phyloP scores from a whole-genome alignment of 179 eudicot genomes.

The Spergularia azorica region DNA sequence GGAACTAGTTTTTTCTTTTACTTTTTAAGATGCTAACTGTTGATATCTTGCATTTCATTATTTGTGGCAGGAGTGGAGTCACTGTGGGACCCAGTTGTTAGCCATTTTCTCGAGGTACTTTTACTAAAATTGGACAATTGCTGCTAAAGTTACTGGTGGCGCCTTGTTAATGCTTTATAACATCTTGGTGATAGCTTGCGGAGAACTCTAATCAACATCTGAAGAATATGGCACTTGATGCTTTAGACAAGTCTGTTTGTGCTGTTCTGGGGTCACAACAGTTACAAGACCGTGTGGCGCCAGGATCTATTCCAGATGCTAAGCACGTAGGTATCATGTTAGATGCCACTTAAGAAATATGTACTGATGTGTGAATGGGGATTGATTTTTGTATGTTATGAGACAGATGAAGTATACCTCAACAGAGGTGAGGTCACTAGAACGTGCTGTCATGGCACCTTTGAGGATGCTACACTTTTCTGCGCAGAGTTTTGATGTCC shows the following conservation, averaged over 20 bases:
- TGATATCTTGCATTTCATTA: neutral
- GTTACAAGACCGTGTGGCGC: constrained; percentile 55
- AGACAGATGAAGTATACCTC: constrained; percentile 44
- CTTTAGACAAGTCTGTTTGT: constrained; percentile 88
- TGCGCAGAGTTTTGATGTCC: constrained; percentile 72
- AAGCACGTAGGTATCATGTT: constrained; percentile 40
- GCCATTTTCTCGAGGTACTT: constrained; percentile 90
- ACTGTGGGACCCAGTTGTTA: constrained; percentile 82
- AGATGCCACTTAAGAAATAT: neutral
- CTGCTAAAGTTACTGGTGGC: constrained; percentile 13
- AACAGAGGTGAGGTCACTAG: constrained; percentile 64
- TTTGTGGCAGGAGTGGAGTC: constrained; percentile 83
- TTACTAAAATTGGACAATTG: constrained; percentile 1
- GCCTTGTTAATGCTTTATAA: constrained; percentile 10
- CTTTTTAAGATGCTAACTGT: constrained; percentile 6
- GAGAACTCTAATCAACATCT: constrained; percentile 69
- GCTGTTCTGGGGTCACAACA: constrained; percentile 89
- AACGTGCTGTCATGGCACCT: constrained; percentile 85
- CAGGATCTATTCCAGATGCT: constrained; percentile 42
- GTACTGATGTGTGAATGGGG: constrained; percentile 6
- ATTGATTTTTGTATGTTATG: constrained; percentile 13
- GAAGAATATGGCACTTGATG: constrained; percentile 81
- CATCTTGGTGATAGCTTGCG: constrained; percentile 67
- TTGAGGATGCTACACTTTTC: constrained; percentile 72
- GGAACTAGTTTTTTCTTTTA: neutral